phyloP scores from a whole-genome alignment of 1,284 basidiomycete species.

The Fomes fomentarius region DNA sequence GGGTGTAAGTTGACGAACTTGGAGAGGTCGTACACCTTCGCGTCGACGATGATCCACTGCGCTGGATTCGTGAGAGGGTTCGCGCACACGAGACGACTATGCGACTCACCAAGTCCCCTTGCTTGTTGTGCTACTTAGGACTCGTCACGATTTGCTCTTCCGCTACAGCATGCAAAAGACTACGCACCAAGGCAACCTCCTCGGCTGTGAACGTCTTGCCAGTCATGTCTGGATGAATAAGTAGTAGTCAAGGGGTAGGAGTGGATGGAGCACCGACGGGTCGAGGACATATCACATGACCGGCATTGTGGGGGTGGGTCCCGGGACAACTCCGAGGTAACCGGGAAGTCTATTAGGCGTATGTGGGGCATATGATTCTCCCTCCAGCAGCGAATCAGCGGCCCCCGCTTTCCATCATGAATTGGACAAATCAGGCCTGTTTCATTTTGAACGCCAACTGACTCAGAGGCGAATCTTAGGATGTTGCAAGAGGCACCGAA shows the following conservation, averaged over 20 bases:
- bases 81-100: neutral
- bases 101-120: slow-evolving; percentile 63
- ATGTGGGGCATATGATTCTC: slow-evolving; percentile 14
- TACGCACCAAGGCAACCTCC: slow-evolving; percentile 56
- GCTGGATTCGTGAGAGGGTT: too few species aligned
- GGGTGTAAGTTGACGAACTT: slow-evolving; percentile 70
- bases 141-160: neutral
- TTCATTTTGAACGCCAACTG: neutral
- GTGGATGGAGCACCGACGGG: neutral
- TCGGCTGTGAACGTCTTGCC: slow-evolving; percentile 36
- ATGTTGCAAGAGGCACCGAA: too few species aligned
- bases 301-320: neutral
- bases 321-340: slow-evolving; percentile 7
- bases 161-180: too few species aligned
- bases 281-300: too few species aligned
- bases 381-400: neutral
- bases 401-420: neutral
- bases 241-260: neutral
- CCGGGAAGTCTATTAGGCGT: slow-evolving; percentile 9
- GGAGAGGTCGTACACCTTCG: slow-evolving; percentile 68
- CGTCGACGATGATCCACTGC: slow-evolving; percentile 69
- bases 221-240: slow-evolving; percentile 6
- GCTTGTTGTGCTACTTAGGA: slow-evolving; percentile 68
- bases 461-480: too few species aligned
- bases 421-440: neutral